Base-by-base conservation (phyloP, 2,329 filamentous ascomycete genomes). In the Penicillium sp. region DNA sequence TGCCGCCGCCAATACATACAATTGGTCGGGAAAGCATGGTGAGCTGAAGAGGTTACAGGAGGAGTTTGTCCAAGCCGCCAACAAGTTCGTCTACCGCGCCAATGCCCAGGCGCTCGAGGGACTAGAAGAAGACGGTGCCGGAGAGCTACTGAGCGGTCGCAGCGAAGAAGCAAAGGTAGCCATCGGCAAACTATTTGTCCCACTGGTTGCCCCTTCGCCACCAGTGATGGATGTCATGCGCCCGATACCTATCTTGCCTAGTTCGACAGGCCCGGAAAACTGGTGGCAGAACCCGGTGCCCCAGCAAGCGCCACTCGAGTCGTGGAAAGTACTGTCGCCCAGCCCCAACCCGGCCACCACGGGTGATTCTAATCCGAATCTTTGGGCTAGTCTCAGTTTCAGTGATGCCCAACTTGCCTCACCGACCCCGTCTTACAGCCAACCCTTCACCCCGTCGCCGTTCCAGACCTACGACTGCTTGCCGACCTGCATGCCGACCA, bases 11-110 rank as follows among this genome's bases (percentile, higher is more conserved):
- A 90, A 83, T 74, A 96, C 91, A 49, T 95, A 92, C 81, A 87
- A 90, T 76, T 99, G 94, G 94, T 87, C 92, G 39, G 93, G 97
- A 77, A 97, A 97, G 83, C 92, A 97, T 69, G 83, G 89, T 66
- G 93, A 97, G 73, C 84, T 95, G 79, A 97, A 96, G 86, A 97
- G 96, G 81, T 82, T 97, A 68, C 94, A 97, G 74, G 91, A 97
- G 59, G 92, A 96, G 70, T 97, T 97, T 71, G 84, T 97, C 63
- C 93, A 97, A 79, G 90, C 92, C 63, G 88, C 93, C 79, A 99
- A 99, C 85, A 93, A 89, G 77, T 99, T 95, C 71, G 93, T 99
- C 70, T 99, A 89, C 79, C 88, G 92, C 70, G 92, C 93, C 16
- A 86, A 90, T 69, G 92, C 90, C 62, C 87, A 88, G 59, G 94